Base-by-base conservation (phyloP, 2,329 filamentous ascomycete genomes). In the Cladosporium sp. region DNA sequence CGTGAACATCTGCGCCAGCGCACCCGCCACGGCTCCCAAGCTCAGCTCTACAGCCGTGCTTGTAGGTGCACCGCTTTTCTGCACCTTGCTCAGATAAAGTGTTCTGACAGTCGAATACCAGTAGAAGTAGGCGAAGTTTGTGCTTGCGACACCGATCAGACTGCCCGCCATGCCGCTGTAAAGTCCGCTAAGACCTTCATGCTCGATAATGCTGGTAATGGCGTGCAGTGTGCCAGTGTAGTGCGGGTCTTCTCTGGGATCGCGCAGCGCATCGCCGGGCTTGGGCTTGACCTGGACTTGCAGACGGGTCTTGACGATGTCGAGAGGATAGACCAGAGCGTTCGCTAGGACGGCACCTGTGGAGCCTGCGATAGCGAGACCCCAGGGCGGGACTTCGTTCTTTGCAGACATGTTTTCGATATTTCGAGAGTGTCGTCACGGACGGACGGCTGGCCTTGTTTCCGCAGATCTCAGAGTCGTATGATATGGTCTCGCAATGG, bases 111-210 rank as follows among this genome's bases (percentile, higher is more conserved):
- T 78, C 5, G 91, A 93, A 74, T 97, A 97, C 92, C 93, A 97
- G 79, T 99, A 99, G 74, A 99, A 99, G 78, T 99, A 99, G 69
- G 94, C 94, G 73, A 99, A 99, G 75, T 99, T 99, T 55, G 93
- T 97, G 25, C 92, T 97, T 1, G 92, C 93, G 37, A 99, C 94
- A 56, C 94, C 94, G 54, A 97, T 78, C 17, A 99, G 80, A 4
- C 92, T 86, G 52, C 93, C 92, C 61, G 85, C 82, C 73, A 99
- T 92, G 61, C 94, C 94, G 55, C 89, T 86, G 70, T 99, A 99
- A 7, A 99, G 84, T 6, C 94, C 94, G 49, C 79, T 69, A 8
- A 94, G 59, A 34, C 94, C 94, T 66, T 99, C 94, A 55, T 86
- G 86, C 59, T 86, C 83, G 37, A 89, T 76, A 65, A 99, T 97